Base-by-base conservation (phyloP, 805 yeast genomes). In the Schizosaccharomyces cryophilus region DNA sequence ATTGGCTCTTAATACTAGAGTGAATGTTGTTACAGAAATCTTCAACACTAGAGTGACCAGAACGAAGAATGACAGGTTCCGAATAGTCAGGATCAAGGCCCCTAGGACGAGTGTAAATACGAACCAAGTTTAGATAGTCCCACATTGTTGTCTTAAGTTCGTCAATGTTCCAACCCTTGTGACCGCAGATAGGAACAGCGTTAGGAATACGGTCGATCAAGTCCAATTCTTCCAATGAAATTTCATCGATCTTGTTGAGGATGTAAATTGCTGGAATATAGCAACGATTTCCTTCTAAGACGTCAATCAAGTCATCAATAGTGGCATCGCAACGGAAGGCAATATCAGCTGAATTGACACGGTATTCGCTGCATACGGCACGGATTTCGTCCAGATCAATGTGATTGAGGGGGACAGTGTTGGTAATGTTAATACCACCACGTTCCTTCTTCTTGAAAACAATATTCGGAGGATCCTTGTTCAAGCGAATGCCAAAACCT, bases 241-340 rank as follows among this genome's bases (percentile, higher is more conserved):
- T 85, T 11, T 96, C 83, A 73, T 93, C 99, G 69, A 93, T 90
- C 74, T 93, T 93, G 78, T 93, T 93, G 69, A 93, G 76, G 58
- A 88, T 96, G 69, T 93, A 93, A 62, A 93, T 77, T 0, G 95
- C 97, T 2, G 98, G 98, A 66, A 93, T 87, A 72, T 93, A 93
- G 71, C 86, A 82, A 74, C 99, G 83, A 67, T 86, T 81, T 4
- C 85, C 89, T 74, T 93, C 98, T 61, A 93, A 79, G 13, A 89
- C 86, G 71, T 93, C 99, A 67, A 93, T 93, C 67, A 93, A 75
- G 69, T 93, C 98, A 70, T 93, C 99, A 24, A 94, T 95, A 0
- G 95, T 87, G 26, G 98, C 98, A 72, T 93, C 98, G 71, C 97
- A 89, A 70, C 99, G 78, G 74, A 93, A 84, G 1, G 95, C 93